Evolutionary conservation across 768 basidiomycete genomes (phyloP).

Genomic region (Boletus vinaceobasis): DNA sequence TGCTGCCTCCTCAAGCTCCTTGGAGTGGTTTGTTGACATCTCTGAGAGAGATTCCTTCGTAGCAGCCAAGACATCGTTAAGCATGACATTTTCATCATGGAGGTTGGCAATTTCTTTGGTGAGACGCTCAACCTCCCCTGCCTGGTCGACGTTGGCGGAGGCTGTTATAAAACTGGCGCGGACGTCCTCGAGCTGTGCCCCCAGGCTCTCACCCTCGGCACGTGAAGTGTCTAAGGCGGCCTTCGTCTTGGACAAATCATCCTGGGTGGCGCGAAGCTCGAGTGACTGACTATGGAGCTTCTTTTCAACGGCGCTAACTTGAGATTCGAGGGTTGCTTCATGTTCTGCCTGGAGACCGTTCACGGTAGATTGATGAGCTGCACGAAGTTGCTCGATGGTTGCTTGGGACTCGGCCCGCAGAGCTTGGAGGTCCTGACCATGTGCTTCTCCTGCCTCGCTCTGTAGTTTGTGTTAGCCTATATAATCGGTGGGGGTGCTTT

Average conservation of each 20-base stretch:
- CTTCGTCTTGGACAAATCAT: conserved; percentile 79
- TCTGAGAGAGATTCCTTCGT: conserved; percentile 70
- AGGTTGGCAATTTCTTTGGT: conserved; percentile 54
- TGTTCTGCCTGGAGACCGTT: conserved; percentile 66
- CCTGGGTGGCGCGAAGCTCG: conserved; percentile 81
- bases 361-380: conserved; percentile 56
- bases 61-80: conserved; percentile 62
- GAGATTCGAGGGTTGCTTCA: conserved; percentile 52
- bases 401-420: conserved; percentile 64
- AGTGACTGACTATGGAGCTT: conserved; percentile 57
- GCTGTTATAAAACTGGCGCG: conserved; percentile 43
- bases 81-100: conserved; percentile 67
- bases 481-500: background rate
- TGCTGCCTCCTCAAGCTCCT: conserved; percentile 75
- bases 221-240: conserved; percentile 48
- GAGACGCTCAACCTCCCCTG: conserved; percentile 53
- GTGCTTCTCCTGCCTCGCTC: conserved; percentile 68
- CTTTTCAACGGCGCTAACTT: conserved; percentile 58
- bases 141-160: conserved; percentile 45
- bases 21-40: conserved; percentile 64
- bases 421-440: conserved; percentile 65
- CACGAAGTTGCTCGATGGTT: conserved; percentile 66
- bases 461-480: conserved; percentile 29
- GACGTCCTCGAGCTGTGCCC: conserved; percentile 63
- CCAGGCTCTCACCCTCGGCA: conserved; percentile 54